Evolutionary conservation across 495 filamentous ascomycete genomes (phyloP).

Genomic region (Polyplosphaeria fusca): DNA sequence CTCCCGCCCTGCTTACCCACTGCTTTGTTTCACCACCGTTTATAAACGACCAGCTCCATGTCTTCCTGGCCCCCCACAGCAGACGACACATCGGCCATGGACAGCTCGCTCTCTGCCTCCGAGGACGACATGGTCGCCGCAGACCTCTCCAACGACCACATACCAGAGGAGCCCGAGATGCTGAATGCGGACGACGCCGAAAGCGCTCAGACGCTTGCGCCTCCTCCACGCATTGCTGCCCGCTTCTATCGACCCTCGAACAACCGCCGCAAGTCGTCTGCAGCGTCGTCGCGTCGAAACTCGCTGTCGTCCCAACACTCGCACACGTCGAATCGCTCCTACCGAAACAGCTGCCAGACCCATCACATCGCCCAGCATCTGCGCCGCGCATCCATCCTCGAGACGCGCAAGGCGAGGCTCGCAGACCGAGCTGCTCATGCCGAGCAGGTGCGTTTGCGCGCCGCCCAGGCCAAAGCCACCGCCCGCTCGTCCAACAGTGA

Average conservation of each 20-base stretch:
- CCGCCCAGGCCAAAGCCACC: constrained; percentile 77
- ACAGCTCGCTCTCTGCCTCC: constrained; percentile 21
- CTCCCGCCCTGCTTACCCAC: background rate
- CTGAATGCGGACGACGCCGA: constrained; percentile 34
- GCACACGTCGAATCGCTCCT: constrained; percentile 60
- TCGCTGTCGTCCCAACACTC: constrained; percentile 87
- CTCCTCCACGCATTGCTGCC: constrained; percentile 80
- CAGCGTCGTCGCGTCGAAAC: constrained; percentile 81
- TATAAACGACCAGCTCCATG: constrained; percentile 10
- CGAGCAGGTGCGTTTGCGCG: constrained; percentile 91
- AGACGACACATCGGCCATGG: constrained; percentile 7
- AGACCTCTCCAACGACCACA: constrained; percentile 33
- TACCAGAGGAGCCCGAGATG: constrained; percentile 38
- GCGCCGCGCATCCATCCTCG: constrained; percentile 85
- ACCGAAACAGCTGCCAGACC: constrained; percentile 64
- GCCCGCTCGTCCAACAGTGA: constrained; percentile 63
- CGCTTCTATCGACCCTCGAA: constrained; percentile 73
- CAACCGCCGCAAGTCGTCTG: constrained; percentile 74
- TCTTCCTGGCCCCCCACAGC: background rate
- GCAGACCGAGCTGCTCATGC: constrained; percentile 93
- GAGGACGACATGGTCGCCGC: constrained; percentile 16
- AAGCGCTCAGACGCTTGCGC: constrained; percentile 48
- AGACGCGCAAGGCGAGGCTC: constrained; percentile 86
- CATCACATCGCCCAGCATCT: constrained; percentile 86
- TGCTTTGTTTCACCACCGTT: constrained; percentile 30